phyloP scores from a whole-genome alignment of 1,284 basidiomycete species.

The Trichosporon coremiiforme region DNA sequence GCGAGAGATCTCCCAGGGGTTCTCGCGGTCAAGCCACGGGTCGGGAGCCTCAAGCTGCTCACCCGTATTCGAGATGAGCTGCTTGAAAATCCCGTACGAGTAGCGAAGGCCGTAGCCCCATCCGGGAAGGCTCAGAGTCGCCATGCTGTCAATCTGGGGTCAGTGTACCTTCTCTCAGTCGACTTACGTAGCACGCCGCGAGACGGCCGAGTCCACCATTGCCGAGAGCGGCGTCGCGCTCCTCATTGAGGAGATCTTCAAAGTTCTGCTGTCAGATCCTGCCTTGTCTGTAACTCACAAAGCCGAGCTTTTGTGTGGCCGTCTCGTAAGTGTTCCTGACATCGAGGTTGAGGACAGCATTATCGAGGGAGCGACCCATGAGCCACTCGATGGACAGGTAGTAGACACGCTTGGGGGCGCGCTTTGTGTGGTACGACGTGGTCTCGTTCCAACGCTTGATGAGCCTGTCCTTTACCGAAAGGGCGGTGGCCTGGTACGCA shows the following conservation, averaged over 20 bases:
- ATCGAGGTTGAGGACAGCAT: constrained; percentile 82
- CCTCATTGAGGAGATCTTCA: constrained; percentile 80
- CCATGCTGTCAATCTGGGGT: constrained; percentile 58
- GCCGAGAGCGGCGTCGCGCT: constrained; percentile 87
- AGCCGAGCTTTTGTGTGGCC: constrained; percentile 71
- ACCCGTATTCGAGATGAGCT: constrained; percentile 71
- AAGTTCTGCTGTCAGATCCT: constrained; percentile 59
- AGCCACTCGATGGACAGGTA: constrained; percentile 75
- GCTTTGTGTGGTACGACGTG: constrained; percentile 51
- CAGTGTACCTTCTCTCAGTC: no score
- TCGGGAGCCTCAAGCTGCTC: constrained; percentile 88
- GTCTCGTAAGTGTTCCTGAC: constrained; percentile 73
- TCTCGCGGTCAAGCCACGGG: constrained; percentile 85
- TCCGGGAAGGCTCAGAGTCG: constrained; percentile 76
- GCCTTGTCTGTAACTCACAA: constrained; percentile 42
- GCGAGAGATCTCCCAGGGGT: constrained; percentile 79
- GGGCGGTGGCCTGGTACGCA: constrained; percentile 55
- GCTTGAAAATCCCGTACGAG: constrained; percentile 93
- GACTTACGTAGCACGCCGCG: constrained; percentile 91
- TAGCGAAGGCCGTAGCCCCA: constrained; percentile 86
- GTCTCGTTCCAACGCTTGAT: constrained; percentile 60
- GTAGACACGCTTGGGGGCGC: constrained; percentile 65
- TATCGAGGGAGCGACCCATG: constrained; percentile 83
- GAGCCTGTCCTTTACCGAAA: constrained; percentile 81
- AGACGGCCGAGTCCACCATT: constrained; percentile 83